A percentile compares a stretch with the other conserved stretches of the same genome.
Conservation (phyloP, 108 stramenopile species). For the Cyclostephanos invisitatus region DNA sequence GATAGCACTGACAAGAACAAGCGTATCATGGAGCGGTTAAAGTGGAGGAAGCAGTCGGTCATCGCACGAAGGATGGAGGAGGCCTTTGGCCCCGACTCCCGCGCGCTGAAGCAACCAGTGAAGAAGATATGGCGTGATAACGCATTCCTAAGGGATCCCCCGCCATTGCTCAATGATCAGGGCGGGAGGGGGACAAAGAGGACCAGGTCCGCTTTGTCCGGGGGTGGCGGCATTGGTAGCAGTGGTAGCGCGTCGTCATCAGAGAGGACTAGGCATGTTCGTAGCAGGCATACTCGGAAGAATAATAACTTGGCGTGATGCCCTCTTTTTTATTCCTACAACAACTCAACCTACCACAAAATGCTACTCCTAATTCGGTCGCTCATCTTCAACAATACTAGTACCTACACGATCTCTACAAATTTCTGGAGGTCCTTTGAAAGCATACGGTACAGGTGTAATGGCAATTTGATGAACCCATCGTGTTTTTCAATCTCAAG, state of each 20-base stretch:
- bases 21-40: constrained; percentile 29
- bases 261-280: not conserved
- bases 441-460: not conserved
- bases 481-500: constrained; percentile 27
- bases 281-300: constrained; percentile 1
- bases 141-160: not conserved
- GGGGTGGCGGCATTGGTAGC: not conserved
- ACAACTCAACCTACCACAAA: not conserved
- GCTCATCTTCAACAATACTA: not conserved
- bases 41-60: constrained; percentile 19
- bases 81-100: constrained; percentile 31
- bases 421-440: not conserved
- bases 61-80: constrained; percentile 26
- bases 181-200: constrained; percentile 2
- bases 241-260: not conserved
- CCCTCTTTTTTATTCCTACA: not conserved
- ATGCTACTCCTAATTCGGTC: not conserved
- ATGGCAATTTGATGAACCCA: constrained; percentile 11
- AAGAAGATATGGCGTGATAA: constrained; percentile 12
- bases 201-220: not conserved
- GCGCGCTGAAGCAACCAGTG: not conserved
- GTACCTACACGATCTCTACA: constrained; percentile 1
- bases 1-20: constrained; percentile 37
- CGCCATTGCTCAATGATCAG: not conserved
- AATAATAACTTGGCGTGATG: not conserved